A percentile compares a stretch with the other conserved stretches of the same genome.
Evolutionary conservation across 352 stramenopile species (phyloP).

Genomic region (Globisporangium rhizosaccharum): DNA sequence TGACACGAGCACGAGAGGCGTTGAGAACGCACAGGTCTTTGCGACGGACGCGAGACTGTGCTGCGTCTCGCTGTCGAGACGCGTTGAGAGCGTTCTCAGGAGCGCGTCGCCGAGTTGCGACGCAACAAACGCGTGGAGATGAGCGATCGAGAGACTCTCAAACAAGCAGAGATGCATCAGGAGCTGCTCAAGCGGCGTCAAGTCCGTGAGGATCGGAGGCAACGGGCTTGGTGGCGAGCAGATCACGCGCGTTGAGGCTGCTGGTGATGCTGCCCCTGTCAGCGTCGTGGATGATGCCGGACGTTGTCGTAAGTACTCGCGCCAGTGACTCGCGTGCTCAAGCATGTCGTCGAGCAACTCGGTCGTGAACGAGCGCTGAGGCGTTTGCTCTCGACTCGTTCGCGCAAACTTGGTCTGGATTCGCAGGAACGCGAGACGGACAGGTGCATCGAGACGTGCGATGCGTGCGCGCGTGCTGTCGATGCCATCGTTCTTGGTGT

Average conservation of each 20-base stretch:
- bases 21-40: slow-evolving; percentile 7
- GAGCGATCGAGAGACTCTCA: slow-evolving; percentile 11
- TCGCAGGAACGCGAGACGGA: slow-evolving; percentile 10
- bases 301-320: slow-evolving; percentile 15
- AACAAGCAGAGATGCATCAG: slow-evolving; percentile 30
- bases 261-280: slow-evolving; percentile 1
- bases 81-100: not conserved
- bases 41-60: slow-evolving; percentile 5
- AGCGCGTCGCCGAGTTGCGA: slow-evolving; percentile 18
- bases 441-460: not conserved
- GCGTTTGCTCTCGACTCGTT: not conserved
- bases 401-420: slow-evolving; percentile 19
- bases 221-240: not conserved
- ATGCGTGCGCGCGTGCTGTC: not conserved
- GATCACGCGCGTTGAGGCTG: not conserved
- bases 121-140: slow-evolving; percentile 23
- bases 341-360: slow-evolving; percentile 26
- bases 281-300: not conserved
- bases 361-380: not conserved
- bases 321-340: slow-evolving; percentile 22
- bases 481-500: not conserved
- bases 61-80: slow-evolving; percentile 7
- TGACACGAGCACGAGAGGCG: slow-evolving; percentile 12
- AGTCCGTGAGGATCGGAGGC: slow-evolving; percentile 19
- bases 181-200: slow-evolving; percentile 24